Conservation (phyloP, 129 eudicot genomes). For the Saussurea involucrata region DNA sequence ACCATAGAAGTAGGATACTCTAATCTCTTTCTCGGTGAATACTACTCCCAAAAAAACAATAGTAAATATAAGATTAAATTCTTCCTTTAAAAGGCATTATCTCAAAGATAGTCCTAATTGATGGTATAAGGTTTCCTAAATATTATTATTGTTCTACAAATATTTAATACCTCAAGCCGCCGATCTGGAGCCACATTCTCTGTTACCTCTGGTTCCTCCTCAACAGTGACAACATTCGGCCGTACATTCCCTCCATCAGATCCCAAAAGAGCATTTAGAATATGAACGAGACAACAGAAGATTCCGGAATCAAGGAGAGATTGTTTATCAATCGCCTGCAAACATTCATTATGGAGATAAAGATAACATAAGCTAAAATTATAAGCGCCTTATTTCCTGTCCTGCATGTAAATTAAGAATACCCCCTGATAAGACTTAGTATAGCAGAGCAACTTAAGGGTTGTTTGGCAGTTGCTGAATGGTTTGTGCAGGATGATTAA, state of each 20-base stretch:
- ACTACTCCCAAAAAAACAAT: not conserved
- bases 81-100: not conserved
- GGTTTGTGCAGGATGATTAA: too few species aligned
- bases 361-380: not conserved
- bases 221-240: slow-evolving; percentile 21
- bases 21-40: not conserved
- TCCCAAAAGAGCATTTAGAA: slow-evolving; percentile 78
- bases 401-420: not conserved
- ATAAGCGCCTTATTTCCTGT: not conserved
- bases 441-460: not conserved
- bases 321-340: slow-evolving; percentile 89
- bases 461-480: too few species aligned
- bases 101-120: not conserved
- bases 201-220: slow-evolving; percentile 25
- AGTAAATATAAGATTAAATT: not conserved
- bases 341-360: slow-evolving; percentile 3
- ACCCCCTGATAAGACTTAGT: not conserved
- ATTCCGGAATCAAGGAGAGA: slow-evolving; percentile 98
- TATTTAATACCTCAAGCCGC: slow-evolving; percentile 96
- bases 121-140: not conserved
- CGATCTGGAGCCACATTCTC: slow-evolving; percentile 41
- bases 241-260: slow-evolving; percentile 43
- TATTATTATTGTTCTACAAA: not conserved
- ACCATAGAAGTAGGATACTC: not conserved
- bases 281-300: slow-evolving; percentile 81